Base-by-base conservation (phyloP, 495 filamentous ascomycete genomes). In the Polyplosphaeria fusca region DNA sequence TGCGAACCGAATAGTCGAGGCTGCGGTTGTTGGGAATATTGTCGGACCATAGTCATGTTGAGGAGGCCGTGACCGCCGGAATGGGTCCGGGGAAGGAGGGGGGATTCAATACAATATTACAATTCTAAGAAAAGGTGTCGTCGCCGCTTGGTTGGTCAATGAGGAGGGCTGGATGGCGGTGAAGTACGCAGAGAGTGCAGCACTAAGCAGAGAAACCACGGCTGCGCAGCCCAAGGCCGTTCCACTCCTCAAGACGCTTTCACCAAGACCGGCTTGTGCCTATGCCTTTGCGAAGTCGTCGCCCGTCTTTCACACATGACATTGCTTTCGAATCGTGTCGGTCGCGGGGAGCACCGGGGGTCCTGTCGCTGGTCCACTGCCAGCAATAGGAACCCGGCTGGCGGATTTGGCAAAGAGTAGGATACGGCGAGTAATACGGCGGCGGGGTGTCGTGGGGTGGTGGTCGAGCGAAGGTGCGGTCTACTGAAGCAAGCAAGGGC, bases 261-360 rank as follows among this genome's bases (percentile, higher is more conserved):
- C 63, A 68, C 59, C 59, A 58, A 61, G 59, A 66, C 55, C 51
- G 63, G 66, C 66, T 55, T 42, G 66, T 68, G 60, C 66, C 66
- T 57, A 68, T 68, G 66, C 66, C 66, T 66, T 63, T 68, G 66
- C 63, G 66, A 52, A 68, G 64, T 67, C 32, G 54, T 64, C 57
- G 53, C 46, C 46, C 47, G 55, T 40, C 52, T 50, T 47, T 56
- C 52, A 48, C 53, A 48, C 56, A 64, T 60, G 60, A 64, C 64
- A 68, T 68, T 50, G 56, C 63, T 47, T 39, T 40, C 38, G 20
- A 28, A 40, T 52, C 37, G 46, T 65, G 30, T 20, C 62, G 22
- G 42, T 32, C 44, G 25, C 13, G 44, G 37, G 19, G 9, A 41
- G 41, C 46, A 53, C 62, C 52, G 52, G 47, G 57, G 47, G 61